Percentiles rank a stretch among this genome's conserved stretches.
phyloP scores from a whole-genome alignment of 257 asterid genomes.

The Coffea canephora region DNA sequence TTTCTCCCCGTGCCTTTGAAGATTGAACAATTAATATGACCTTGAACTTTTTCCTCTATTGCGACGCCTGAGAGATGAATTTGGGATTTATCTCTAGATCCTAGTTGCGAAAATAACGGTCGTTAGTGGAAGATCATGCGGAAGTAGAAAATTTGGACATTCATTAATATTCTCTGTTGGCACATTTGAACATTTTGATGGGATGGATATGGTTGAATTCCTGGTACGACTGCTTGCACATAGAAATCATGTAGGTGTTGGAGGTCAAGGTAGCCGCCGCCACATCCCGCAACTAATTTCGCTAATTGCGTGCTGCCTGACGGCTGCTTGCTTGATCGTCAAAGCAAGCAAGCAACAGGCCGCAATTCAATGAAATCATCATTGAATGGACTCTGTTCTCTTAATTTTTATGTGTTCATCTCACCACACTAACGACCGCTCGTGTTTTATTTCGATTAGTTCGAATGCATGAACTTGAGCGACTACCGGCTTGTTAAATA shows the following conservation, averaged over 20 bases:
- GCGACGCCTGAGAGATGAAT: neutral
- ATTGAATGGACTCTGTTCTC: neutral
- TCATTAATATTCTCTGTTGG: too few relatives aligned
- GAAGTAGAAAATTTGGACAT: neutral
- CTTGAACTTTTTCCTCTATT: too few relatives aligned
- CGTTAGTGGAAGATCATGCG: neutral
- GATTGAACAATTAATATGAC: too few relatives aligned
- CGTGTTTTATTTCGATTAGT: too few relatives aligned
- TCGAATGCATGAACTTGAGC: too few relatives aligned
- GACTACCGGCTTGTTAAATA: too few relatives aligned
- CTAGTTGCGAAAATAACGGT: neutral
- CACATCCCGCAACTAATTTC: neutral
- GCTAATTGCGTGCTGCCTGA: neutral
- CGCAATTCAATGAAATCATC: neutral
- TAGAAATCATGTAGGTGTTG: neutral
- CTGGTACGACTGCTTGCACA: neutral
- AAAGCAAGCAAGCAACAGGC: neutral
- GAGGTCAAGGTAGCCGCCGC: neutral
- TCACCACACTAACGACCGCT: too few relatives aligned
- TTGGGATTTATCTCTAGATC: neutral
- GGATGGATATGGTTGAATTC: too few relatives aligned
- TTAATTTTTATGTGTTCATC: neutral
- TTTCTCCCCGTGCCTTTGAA: neutral
- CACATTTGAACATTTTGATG: too few relatives aligned
- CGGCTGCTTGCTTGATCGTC: neutral